These are phyloP conservation scores for Fusarium sterilihyphosum DNA, from an alignment of 2,329 filamentous ascomycete genomes.

Conservation along the genomic window DNA sequence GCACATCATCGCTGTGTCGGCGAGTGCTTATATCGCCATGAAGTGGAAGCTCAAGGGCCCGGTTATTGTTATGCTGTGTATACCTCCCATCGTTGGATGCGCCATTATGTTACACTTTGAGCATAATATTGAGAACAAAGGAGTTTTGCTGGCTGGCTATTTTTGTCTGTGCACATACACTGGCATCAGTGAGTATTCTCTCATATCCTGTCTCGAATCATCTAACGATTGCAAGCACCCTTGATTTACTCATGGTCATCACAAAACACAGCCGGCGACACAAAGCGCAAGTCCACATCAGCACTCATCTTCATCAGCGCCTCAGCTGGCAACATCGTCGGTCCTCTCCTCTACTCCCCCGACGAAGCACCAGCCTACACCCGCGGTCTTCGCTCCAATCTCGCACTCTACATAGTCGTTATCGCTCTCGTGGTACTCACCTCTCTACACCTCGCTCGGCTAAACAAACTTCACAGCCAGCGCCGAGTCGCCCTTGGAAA, in stretches of 20 bases:
- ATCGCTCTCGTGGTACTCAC: constrained; percentile 58
- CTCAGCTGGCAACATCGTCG: constrained; percentile 73
- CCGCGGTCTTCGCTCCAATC: constrained; percentile 67
- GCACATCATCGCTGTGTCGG: constrained; percentile 67
- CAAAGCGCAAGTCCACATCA: constrained; percentile 74
- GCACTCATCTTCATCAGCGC: constrained; percentile 72
- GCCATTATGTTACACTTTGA: constrained; percentile 62
- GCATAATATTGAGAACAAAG: constrained; percentile 58
- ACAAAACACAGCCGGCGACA: constrained; percentile 74
- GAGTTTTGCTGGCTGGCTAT: constrained; percentile 63
- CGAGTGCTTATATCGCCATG: constrained; percentile 65
- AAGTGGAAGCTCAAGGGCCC: constrained; percentile 65
- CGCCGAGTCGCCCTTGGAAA: constrained; percentile 68
- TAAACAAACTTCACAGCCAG: constrained; percentile 55
- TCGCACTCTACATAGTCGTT: constrained; percentile 70
- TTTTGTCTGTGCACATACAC: constrained; percentile 69
- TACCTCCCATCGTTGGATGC: constrained; percentile 67
- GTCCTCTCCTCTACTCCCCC: constrained; percentile 71
- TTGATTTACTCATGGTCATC: constrained; percentile 70
- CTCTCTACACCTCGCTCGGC: constrained; percentile 57
- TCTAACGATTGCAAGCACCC: constrained; percentile 51
- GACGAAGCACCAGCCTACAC: constrained; percentile 53
- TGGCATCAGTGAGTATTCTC: constrained; percentile 49
- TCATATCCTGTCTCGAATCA: background rate
- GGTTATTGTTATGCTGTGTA: constrained; percentile 62